These are phyloP conservation scores for Pleurotus djamor DNA, from an alignment of 768 basidiomycete species.

Conservation along the genomic window DNA sequence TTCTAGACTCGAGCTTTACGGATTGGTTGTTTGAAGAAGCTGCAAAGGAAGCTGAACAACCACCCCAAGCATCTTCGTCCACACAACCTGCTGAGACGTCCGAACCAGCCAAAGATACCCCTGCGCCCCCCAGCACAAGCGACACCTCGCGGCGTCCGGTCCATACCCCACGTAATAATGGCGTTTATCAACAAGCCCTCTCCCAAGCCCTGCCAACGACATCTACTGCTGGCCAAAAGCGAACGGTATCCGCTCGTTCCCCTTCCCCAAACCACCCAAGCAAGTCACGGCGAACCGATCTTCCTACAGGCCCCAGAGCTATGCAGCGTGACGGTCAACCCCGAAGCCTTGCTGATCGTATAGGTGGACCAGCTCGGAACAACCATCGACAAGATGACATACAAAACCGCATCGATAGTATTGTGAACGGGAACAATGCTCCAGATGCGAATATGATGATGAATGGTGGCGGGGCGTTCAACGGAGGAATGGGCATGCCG, in stretches of 20 bases:
- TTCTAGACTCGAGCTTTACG: slow-evolving; percentile 75
- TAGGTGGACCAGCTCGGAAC: slow-evolving; percentile 53
- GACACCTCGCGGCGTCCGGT: slow-evolving; percentile 44
- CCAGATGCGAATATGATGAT: slow-evolving; percentile 57
- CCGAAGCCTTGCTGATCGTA: slow-evolving; percentile 77
- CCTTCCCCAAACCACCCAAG: slow-evolving; percentile 64
- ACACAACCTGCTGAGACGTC: slow-evolving; percentile 24
- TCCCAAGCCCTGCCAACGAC: slow-evolving; percentile 56
- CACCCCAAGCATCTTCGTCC: slow-evolving; percentile 31
- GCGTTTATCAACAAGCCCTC: slow-evolving; percentile 75
- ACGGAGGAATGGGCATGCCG: slow-evolving; percentile 14
- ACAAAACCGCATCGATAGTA: slow-evolving; percentile 73
- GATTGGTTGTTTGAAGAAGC: slow-evolving; percentile 88
- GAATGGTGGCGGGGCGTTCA: slow-evolving; percentile 34
- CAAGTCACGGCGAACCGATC: slow-evolving; percentile 71
- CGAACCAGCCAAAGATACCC: slow-evolving; percentile 17
- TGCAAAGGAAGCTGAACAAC: slow-evolving; percentile 55
- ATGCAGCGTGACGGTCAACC: slow-evolving; percentile 56
- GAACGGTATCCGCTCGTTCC: slow-evolving; percentile 63
- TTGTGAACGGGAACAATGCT: slow-evolving; percentile 53
- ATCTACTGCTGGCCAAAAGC: slow-evolving; percentile 55
- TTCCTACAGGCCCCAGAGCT: slow-evolving; percentile 84
- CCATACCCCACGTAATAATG: slow-evolving; percentile 48
- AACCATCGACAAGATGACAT: slow-evolving; percentile 60
- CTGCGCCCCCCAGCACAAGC: slow-evolving; percentile 23